Base-by-base conservation (phyloP, 2,329 filamentous ascomycete genomes). In the Acrocalymma vagum region DNA sequence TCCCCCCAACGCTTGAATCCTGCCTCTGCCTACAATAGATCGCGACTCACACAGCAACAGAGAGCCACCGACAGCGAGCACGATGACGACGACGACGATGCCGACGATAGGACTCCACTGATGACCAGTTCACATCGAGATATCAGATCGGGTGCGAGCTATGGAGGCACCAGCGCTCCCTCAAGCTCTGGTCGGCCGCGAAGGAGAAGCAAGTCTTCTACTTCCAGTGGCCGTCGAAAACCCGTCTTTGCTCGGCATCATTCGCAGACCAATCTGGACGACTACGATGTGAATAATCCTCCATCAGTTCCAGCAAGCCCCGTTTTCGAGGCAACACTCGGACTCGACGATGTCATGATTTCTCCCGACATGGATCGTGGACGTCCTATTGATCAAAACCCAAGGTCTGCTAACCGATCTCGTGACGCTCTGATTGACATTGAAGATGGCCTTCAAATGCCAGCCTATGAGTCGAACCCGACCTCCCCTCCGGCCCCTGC, bases 281-380 rank as follows among this genome's bases (percentile, higher is more conserved):
- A 78, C 30, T 83, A 83, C 67, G 78, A 85, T 72, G 77, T 86
- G 50, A 86, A 86, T 62, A 85, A 86, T 47, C 83, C 83, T 9
- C 83, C 83, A 0, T 86, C 83, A 0, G 74, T 84, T 16, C 83
- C 83, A 2, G 74, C 74, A 3, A 83, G 81, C 34, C 83, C 83
- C 0, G 76, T 75, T 29, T 51, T 81, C 23, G 78, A 79, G 5
- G 68, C 76, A 3, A 75, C 79, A 4, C 72, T 78, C 54, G 72
- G 71, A 6, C 78, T 77, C 38, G 79, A 83, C 49, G 82, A 84
- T 74, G 76, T 86, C 50, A 85, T 91, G 80, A 80, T 90, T 39
- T 77, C 85, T 7, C 83, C 87, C 49, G 83, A 89, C 35, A 72
- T 87, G 21, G 62, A 59, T 5, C 49, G 42, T 17, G 46, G 38